A percentile compares a stretch with the other conserved stretches of the same genome.
phyloP scores from a whole-genome alignment of 1,284 basidiomycete genomes.

The Apiotrichum akiyoshidainum region DNA sequence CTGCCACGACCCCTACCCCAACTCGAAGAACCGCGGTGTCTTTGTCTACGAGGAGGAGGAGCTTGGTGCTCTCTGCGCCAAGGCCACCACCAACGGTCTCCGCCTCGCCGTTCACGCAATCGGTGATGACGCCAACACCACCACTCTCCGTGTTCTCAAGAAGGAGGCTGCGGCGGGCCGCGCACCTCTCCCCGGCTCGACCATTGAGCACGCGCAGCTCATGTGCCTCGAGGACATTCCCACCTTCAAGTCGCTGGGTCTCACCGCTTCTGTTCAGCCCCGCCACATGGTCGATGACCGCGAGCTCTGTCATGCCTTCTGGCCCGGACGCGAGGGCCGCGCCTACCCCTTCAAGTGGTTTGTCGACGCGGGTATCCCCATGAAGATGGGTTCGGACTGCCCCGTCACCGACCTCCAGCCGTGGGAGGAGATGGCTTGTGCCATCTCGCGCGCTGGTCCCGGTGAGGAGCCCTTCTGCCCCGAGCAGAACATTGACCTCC shows the following conservation, averaged over 20 bases:
- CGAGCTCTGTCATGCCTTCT: slow-evolving; percentile 35
- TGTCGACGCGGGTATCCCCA: slow-evolving; percentile 32
- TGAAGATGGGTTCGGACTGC: slow-evolving; percentile 41
- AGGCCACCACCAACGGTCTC: slow-evolving; percentile 25
- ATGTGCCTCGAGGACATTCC: slow-evolving; percentile 26
- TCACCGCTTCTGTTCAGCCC: slow-evolving; percentile 46
- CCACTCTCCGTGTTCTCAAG: slow-evolving; percentile 28
- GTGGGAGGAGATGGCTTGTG: slow-evolving; percentile 42
- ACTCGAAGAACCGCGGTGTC: slow-evolving; percentile 26
- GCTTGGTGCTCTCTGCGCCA: slow-evolving; percentile 24
- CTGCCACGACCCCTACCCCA: slow-evolving; percentile 41
- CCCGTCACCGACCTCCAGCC: slow-evolving; percentile 41
- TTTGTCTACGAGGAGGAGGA: slow-evolving; percentile 23
- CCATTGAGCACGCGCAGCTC: slow-evolving; percentile 47
- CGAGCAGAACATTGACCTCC: slow-evolving; percentile 24
- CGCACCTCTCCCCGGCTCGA: slow-evolving; percentile 27
- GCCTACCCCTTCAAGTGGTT: slow-evolving; percentile 37
- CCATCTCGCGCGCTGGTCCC: slow-evolving; percentile 20
- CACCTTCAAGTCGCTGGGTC: slow-evolving; percentile 29
- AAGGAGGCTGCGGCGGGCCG: slow-evolving; percentile 9
- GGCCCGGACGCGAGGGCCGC: slow-evolving; percentile 36
- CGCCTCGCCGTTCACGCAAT: slow-evolving; percentile 43
- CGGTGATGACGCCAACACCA: slow-evolving; percentile 40
- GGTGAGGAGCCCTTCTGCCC: slow-evolving; percentile 19
- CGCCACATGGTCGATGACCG: slow-evolving; percentile 43